phyloP scores from a whole-genome alignment of 306 rosid genomes.

The Pueraria montana region DNA sequence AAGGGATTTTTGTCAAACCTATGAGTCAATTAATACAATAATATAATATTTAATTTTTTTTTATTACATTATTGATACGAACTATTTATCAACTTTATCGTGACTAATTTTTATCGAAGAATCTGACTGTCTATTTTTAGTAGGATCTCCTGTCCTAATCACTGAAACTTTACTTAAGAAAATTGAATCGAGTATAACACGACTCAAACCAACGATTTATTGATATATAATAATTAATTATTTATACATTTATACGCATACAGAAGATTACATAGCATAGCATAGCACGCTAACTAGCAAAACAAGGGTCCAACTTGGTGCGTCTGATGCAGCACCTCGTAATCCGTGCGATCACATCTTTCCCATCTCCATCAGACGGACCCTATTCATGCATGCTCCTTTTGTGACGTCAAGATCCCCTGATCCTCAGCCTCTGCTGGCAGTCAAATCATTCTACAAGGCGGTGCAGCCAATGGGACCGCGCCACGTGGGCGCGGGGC shows the following conservation, averaged over 20 bases:
- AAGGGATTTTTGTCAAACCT: neutral
- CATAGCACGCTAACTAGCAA: neutral
- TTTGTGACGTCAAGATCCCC: slow-evolving; percentile 48
- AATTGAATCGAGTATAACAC: too few relatives aligned
- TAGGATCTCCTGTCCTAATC: too few relatives aligned
- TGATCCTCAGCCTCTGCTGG: neutral
- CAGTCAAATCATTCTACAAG: slow-evolving; percentile 54
- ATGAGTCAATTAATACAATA: too few relatives aligned
- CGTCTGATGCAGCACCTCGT: slow-evolving; percentile 3
- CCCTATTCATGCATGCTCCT: slow-evolving; percentile 40
- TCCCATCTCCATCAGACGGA: slow-evolving; percentile 44
- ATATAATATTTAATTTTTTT: too few relatives aligned
- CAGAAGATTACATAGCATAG: neutral
- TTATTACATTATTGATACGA: too few relatives aligned
- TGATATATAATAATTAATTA: too few relatives aligned
- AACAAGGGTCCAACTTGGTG: neutral
- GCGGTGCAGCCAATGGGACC: fast-evolving
- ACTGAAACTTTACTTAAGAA: too few relatives aligned
- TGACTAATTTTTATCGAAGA: too few relatives aligned
- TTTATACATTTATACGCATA: too few relatives aligned
- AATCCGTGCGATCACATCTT: slow-evolving; percentile 18
- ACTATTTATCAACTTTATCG: too few relatives aligned
- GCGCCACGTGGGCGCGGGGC: neutral
- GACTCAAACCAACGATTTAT: too few relatives aligned
- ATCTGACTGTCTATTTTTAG: too few relatives aligned